These are phyloP conservation scores for Nakazawaea anatomiae DNA, from an alignment of 805 yeast species.

Conservation along the genomic window DNA sequence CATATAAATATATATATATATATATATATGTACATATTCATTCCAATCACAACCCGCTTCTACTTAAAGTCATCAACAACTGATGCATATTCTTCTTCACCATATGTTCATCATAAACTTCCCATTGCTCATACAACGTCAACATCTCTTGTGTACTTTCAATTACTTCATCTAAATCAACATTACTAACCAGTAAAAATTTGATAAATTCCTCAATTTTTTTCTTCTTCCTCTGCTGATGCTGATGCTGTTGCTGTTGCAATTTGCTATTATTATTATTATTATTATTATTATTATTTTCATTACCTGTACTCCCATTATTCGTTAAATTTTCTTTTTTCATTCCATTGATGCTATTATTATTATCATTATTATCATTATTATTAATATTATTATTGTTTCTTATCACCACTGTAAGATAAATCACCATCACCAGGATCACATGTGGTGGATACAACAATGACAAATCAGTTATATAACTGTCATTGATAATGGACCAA, in stretches of 20 bases:
- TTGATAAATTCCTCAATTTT: constrained; percentile 52
- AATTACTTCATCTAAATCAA: constrained; percentile 70
- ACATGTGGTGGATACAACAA: constrained; percentile 85
- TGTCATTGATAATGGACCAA: constrained; percentile 89
- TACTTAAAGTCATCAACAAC: constrained; percentile 20
- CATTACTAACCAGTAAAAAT: constrained; percentile 70
- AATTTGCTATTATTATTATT: constrained; percentile 13
- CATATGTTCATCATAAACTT: constrained; percentile 65
- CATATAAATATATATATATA: neutral
- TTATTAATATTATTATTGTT: constrained; percentile 12
- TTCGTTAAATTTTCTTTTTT: no score
- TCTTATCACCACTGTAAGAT: constrained; percentile 63
- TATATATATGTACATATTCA: neutral
- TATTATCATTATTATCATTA: neutral
- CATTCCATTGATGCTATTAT: no score
- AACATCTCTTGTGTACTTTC: constrained; percentile 83
- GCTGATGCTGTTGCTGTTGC: neutral
- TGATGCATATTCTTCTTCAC: constrained; percentile 43
- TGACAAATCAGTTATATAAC: constrained; percentile 83
- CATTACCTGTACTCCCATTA: no score
- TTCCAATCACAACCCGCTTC: constrained; percentile 1
- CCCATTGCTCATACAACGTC: constrained; percentile 81
- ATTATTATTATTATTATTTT: no score
- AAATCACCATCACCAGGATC: constrained; percentile 76
- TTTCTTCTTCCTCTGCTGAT: constrained; percentile 17